Evolutionary conservation across 177 flowering plant species (phyloP), one percentile per base, ranked within the genome.

Genomic region (Tripterygium wilfordii): DNA sequence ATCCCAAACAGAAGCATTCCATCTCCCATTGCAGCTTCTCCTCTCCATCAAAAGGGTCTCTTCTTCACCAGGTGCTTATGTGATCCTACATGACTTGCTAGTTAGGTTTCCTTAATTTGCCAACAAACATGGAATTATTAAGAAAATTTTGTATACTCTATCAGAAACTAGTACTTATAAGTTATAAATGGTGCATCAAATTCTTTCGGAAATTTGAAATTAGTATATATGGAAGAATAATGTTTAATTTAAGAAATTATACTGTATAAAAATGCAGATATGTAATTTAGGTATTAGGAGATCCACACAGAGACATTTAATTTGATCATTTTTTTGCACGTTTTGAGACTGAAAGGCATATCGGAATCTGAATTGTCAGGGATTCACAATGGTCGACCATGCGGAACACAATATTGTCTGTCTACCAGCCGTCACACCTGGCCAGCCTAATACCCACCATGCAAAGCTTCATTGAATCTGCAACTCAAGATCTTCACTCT

Each of bases 31-130:
- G 54, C 92, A 15, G 85, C 88, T 10, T 89, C 96, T n/a, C 85
- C 91, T 18, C 96, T 94, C 49, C 99, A 94, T 42, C 88, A 79
- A 37, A 94, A 81, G 49, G 96, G 99, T 41, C 92, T 94, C 27
- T 94, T 94, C 71, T 82, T 83, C 67, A 78, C 86, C 64, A 94
- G 78, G 99, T 89, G 69, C 40, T 14, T 19, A 0, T 25, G 18
- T n/a, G n/a, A n/a, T n/a, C n/a, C n/a, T n/a, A n/a, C n/a, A n/a
- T n/a, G n/a, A n/a, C n/a, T n/a, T n/a, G n/a, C n/a, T n/a, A n/a
- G n/a, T n/a, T n/a, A n/a, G n/a, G n/a, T n/a, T 38, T 5, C 16
- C 1, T 28, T 5, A 21, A 14, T 4, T 22, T 27, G 2, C 36
- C 24, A 31, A 21, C 1, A 42, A 42, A 20, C 8, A 22, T 0